Evolutionary conservation across 768 basidiomycete species (phyloP).

Genomic region (Coprinellus micaceus): DNA sequence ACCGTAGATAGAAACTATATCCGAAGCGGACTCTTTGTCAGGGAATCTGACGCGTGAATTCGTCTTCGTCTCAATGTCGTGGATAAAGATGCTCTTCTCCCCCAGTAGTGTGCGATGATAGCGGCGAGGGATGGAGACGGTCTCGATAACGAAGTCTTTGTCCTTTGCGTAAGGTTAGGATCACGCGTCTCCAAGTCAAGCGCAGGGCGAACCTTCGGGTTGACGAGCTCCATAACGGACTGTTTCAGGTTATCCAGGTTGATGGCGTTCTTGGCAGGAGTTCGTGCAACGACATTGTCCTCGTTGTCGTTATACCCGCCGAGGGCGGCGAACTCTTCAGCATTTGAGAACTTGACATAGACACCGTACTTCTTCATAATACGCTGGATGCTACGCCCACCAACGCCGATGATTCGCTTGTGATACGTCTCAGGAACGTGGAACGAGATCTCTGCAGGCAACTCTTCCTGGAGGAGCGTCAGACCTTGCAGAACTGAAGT

Average conservation of each 20-base stretch:
- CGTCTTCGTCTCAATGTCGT: constrained; percentile 94
- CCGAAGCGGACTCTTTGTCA: constrained; percentile 90
- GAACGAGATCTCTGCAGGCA: constrained; percentile 98
- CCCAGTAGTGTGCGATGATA: constrained; percentile 94
- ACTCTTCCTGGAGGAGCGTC: constrained; percentile 88
- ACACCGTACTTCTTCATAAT: constrained; percentile 99
- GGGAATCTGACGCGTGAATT: constrained; percentile 92
- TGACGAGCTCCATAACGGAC: constrained; percentile 96
- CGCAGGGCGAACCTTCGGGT: constrained; percentile 70
- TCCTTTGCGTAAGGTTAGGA: constrained; percentile 51
- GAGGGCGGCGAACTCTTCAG: constrained; percentile 91
- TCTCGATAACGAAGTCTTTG: constrained; percentile 94
- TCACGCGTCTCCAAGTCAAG: background rate
- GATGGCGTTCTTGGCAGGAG: constrained; percentile 94
- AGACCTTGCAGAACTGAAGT: constrained; percentile 84
- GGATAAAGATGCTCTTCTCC: constrained; percentile 96
- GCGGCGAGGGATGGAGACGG: constrained; percentile 86
- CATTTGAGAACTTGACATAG: constrained; percentile 98
- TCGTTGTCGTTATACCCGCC: constrained; percentile 97
- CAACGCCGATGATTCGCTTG: constrained; percentile 98
- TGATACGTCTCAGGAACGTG: constrained; percentile 98
- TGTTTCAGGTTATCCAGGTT: constrained; percentile 94
- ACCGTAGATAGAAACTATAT: constrained; percentile 93
- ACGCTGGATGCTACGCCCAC: constrained; percentile 94
- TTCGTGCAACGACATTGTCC: constrained; percentile 97